These are phyloP conservation scores for Phyllosticta paracitricarpa DNA, from an alignment of 2,329 filamentous ascomycete genomes.

Conservation along the genomic window DNA sequence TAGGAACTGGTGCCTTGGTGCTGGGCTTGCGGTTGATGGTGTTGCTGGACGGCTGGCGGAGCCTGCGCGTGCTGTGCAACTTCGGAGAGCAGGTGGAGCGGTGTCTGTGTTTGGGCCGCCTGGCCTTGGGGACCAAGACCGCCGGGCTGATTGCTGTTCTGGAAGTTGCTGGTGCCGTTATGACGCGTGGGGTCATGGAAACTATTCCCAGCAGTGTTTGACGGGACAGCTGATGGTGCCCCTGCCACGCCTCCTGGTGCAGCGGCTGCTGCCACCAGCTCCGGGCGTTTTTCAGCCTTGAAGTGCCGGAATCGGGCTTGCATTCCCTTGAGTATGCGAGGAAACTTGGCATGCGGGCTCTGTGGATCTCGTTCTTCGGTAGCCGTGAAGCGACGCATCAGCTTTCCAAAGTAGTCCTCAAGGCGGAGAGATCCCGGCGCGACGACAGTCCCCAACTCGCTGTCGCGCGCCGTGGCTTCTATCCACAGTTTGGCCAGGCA, in stretches of 20 bases:
- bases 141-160: background rate
- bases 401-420: constrained; percentile 35
- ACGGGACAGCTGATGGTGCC: background rate
- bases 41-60: constrained; percentile 2
- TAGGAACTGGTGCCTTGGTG: background rate
- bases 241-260: background rate
- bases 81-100: constrained; percentile 29
- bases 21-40: background rate
- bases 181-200: constrained; percentile 14
- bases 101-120: constrained; percentile 23
- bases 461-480: constrained; percentile 37
- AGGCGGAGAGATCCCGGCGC: constrained; percentile 38
- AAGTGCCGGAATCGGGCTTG: constrained; percentile 18
- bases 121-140: background rate
- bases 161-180: constrained; percentile 20
- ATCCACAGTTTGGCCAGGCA: constrained; percentile 53
- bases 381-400: constrained; percentile 36
- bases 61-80: constrained; percentile 19
- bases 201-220: constrained; percentile 12
- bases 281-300: constrained; percentile 33
- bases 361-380: constrained; percentile 32
- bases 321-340: constrained; percentile 32
- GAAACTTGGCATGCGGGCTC: constrained; percentile 38
- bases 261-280: constrained; percentile 9
- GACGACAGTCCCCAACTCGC: constrained; percentile 40